phyloP scores from a whole-genome alignment of 257 asterid genomes.

The Misopates orontium region DNA sequence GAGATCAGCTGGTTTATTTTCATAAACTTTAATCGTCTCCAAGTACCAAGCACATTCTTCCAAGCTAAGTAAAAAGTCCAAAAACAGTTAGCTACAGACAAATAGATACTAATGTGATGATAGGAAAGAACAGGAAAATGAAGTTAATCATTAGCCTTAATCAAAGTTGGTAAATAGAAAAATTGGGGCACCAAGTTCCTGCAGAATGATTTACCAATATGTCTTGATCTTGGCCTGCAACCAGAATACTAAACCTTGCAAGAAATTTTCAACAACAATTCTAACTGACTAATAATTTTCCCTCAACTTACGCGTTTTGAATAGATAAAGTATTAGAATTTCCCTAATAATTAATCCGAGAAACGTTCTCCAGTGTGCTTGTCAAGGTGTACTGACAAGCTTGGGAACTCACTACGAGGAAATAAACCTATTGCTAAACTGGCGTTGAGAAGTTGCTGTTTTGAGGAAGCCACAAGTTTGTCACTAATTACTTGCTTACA shows the following conservation, averaged over 20 bases:
- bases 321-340: not conserved
- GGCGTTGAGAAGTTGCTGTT: no score
- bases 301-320: not conserved
- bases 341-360: not conserved
- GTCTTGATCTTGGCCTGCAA: not conserved
- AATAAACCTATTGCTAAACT: not conserved
- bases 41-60: conserved; percentile 97
- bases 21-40: conserved; percentile 95
- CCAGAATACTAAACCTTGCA: not conserved
- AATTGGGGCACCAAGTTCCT: conserved; percentile 5
- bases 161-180: conserved; percentile 13
- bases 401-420: no score
- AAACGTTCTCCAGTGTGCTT: not conserved
- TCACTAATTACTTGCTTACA: conserved; percentile 1
- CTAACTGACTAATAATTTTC: not conserved
- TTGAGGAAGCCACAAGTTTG: not conserved
- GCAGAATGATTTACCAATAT: not conserved
- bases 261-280: conserved; percentile 21
- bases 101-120: not conserved
- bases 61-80: conserved; percentile 48
- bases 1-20: conserved; percentile 92
- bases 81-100: conserved; percentile 23
- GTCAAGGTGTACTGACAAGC: not conserved
- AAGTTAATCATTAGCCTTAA: conserved; percentile 6
- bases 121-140: conserved; percentile 11